These are phyloP conservation scores for Salix exigua DNA, from an alignment of 345 rosid species.

Conservation along the genomic window DNA sequence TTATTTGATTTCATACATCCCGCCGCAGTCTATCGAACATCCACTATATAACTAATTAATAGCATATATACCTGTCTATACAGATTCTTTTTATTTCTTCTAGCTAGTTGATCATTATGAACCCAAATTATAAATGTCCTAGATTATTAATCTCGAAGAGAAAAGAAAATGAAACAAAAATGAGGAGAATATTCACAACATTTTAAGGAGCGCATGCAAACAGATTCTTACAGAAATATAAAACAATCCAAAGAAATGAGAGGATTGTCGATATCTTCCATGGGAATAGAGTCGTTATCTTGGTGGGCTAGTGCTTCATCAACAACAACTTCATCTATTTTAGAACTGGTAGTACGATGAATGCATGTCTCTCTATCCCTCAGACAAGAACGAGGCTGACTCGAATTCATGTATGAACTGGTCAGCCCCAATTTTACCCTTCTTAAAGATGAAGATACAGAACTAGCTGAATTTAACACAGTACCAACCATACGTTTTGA, in stretches of 20 bases:
- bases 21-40: too few relatives aligned
- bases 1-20: too few relatives aligned
- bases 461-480: slow-evolving; percentile 19
- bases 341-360: slow-evolving; percentile 53
- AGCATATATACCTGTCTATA: too few relatives aligned
- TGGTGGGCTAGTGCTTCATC: slow-evolving; percentile 33
- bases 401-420: slow-evolving; percentile 24
- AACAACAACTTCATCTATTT: slow-evolving; percentile 42
- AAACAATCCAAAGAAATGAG: slow-evolving; percentile 87
- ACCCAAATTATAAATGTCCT: not conserved
- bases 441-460: slow-evolving; percentile 17
- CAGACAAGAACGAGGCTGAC: slow-evolving; percentile 21
- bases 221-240: slow-evolving; percentile 57
- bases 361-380: slow-evolving; percentile 48
- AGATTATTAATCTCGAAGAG: too few relatives aligned
- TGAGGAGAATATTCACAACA: not conserved
- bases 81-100: not conserved
- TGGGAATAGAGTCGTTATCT: slow-evolving; percentile 21
- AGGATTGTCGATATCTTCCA: slow-evolving; percentile 71
- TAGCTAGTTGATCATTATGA: slow-evolving; percentile 4
- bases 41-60: too few relatives aligned
- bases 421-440: slow-evolving; percentile 33
- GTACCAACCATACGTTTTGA: slow-evolving; percentile 31
- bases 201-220: not conserved
- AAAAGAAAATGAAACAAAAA: not conserved